phyloP scores from a whole-genome alignment of 1,284 basidiomycete species.

The Puccinia hordei region DNA sequence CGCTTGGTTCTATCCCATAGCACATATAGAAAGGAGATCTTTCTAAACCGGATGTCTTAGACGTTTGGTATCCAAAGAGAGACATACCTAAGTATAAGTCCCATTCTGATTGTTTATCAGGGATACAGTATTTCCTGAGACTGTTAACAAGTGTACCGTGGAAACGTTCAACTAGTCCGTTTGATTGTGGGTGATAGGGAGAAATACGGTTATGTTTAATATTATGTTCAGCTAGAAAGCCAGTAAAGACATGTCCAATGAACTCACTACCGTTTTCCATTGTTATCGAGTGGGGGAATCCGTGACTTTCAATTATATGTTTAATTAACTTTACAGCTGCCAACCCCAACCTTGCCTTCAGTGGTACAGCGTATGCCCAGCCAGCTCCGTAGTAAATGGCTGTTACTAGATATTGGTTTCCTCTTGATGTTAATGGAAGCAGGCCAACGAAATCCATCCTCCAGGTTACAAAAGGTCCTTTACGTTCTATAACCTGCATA shows the following conservation, averaged over 20 bases:
- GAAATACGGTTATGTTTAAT: conserved; percentile 11
- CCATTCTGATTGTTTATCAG: conserved; percentile 29
- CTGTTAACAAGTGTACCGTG: conserved; percentile 8
- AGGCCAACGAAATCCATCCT: conserved; percentile 16
- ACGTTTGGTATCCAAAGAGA: conserved; percentile 18
- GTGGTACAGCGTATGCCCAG: conserved; percentile 13
- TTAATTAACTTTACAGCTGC: neutral
- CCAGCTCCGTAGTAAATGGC: conserved; percentile 40
- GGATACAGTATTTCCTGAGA: neutral
- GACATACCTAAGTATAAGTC: neutral
- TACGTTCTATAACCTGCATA: neutral
- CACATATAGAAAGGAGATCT: conserved; percentile 17
- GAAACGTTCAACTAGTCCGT: conserved; percentile 23
- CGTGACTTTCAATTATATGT: conserved; percentile 9
- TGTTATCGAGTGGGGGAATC: conserved; percentile 3
- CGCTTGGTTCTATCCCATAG: conserved; percentile 10
- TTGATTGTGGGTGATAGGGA: conserved; percentile 13
- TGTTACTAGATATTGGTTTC: conserved; percentile 17
- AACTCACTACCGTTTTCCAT: conserved; percentile 28
- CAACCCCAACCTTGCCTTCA: neutral
- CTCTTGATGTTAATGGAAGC: neutral
- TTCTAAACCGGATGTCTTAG: neutral
- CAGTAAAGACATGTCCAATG: neutral
- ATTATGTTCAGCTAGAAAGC: neutral
- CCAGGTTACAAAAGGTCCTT: conserved; percentile 1